Evolutionary conservation across 495 filamentous ascomycete genomes (phyloP).

Genomic region (Penicillium herquei): DNA sequence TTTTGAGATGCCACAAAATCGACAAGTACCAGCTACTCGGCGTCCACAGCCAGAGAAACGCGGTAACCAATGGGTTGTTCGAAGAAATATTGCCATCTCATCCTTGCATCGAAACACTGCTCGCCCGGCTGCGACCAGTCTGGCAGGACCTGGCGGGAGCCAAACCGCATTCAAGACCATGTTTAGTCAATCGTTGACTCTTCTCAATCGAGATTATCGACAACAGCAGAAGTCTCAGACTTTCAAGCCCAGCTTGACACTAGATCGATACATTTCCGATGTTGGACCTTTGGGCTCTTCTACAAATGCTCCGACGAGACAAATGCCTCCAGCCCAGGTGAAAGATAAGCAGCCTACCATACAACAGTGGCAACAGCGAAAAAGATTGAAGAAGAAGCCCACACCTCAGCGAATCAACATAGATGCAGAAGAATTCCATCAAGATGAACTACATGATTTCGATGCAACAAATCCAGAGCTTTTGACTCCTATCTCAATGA

Average conservation of each 20-base stretch:
- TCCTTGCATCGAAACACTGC: constrained; percentile 32
- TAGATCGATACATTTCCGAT: constrained; percentile 40
- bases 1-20: neutral
- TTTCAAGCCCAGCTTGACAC: constrained; percentile 25
- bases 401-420: constrained; percentile 54
- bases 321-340: neutral
- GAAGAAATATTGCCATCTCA: constrained; percentile 32
- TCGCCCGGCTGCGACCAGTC: constrained; percentile 42
- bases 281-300: constrained; percentile 1
- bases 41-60: constrained; percentile 17
- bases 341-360: neutral
- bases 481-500: constrained; percentile 6
- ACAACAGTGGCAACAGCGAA: neutral
- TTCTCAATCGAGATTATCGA: constrained; percentile 27
- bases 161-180: constrained; percentile 14
- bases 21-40: neutral
- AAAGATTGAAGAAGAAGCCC: constrained; percentile 43
- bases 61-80: constrained; percentile 39
- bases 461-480: constrained; percentile 13
- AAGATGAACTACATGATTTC: constrained; percentile 16
- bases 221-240: constrained; percentile 12
- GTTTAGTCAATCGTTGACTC: constrained; percentile 29
- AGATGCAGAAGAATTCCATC: constrained; percentile 23
- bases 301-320: neutral
- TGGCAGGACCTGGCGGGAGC: constrained; percentile 20